Conservation (phyloP, 164 flowering plant genomes). For the Umbilicus rupestris region DNA sequence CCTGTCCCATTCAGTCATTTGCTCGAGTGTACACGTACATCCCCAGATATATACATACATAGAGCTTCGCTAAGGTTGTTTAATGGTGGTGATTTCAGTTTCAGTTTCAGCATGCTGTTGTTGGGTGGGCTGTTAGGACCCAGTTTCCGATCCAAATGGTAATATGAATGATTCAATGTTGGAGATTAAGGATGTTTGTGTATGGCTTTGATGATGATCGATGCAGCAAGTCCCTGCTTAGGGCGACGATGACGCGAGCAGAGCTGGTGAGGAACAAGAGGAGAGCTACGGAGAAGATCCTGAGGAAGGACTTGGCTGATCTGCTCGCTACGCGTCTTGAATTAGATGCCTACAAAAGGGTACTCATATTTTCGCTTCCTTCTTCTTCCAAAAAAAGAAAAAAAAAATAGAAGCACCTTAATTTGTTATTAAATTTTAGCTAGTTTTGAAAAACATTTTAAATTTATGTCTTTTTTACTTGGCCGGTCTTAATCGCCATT, state of each 20-base stretch:
- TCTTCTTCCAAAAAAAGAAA: no score
- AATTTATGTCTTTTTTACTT: no score
- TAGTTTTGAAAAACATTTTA: no score
- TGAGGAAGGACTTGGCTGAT: constrained; percentile 6
- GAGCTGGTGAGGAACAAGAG: not conserved
- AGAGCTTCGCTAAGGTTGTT: not conserved
- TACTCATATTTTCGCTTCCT: not conserved
- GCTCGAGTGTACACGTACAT: not conserved
- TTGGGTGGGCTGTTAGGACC: constrained; percentile 1
- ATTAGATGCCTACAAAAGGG: constrained; percentile 6
- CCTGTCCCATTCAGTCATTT: not conserved
- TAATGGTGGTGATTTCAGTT: not conserved
- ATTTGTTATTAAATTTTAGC: no score
- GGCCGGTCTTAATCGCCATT: no score
- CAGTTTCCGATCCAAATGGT: not conserved
- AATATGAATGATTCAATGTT: not conserved
- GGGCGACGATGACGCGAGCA: not conserved
- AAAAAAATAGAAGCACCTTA: no score
- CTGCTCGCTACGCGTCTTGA: not conserved
- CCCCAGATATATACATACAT: not conserved
- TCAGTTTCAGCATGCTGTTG: not conserved
- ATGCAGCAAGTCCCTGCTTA: not conserved
- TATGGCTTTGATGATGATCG: not conserved
- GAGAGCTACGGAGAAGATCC: not conserved
- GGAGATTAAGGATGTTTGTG: not conserved